Evolutionary conservation across 371 early-diverging fungal species (phyloP).

Genomic region (Blakeslea trispora): DNA sequence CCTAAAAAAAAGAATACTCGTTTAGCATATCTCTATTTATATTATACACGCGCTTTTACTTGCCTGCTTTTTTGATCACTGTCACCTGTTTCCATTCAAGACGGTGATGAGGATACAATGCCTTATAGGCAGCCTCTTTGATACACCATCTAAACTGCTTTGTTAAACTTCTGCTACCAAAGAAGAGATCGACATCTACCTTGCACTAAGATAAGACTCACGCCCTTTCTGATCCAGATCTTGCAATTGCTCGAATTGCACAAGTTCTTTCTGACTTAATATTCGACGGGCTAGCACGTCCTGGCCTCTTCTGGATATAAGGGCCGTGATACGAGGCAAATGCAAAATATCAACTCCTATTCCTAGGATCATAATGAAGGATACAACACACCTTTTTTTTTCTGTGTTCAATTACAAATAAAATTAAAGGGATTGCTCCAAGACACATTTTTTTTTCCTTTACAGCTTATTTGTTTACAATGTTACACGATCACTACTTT

Average conservation of each 20-base stretch:
- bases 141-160: slow-evolving; percentile 56
- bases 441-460: no score
- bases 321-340: slow-evolving; percentile 41
- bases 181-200: slow-evolving; percentile 23
- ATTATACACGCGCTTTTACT: not conserved
- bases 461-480: no score
- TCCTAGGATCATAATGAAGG: slow-evolving; percentile 49
- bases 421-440: no score
- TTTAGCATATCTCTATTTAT: slow-evolving; percentile 2
- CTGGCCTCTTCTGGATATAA: slow-evolving; percentile 36
- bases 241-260: slow-evolving; percentile 27
- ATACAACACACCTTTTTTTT: not conserved
- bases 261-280: slow-evolving; percentile 37
- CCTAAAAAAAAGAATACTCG: slow-evolving; percentile 34
- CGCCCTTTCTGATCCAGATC: slow-evolving; percentile 8
- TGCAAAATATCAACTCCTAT: slow-evolving; percentile 64
- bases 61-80: slow-evolving; percentile 49
- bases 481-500: no score
- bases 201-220: slow-evolving; percentile 36
- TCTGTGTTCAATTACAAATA: no score
- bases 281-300: slow-evolving; percentile 47
- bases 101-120: slow-evolving; percentile 56
- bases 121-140: slow-evolving; percentile 72
- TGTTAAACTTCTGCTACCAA: not conserved
- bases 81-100: slow-evolving; percentile 70